phyloP scores from a whole-genome alignment of 768 basidiomycete genomes.

The Naganishia vishniacii region DNA sequence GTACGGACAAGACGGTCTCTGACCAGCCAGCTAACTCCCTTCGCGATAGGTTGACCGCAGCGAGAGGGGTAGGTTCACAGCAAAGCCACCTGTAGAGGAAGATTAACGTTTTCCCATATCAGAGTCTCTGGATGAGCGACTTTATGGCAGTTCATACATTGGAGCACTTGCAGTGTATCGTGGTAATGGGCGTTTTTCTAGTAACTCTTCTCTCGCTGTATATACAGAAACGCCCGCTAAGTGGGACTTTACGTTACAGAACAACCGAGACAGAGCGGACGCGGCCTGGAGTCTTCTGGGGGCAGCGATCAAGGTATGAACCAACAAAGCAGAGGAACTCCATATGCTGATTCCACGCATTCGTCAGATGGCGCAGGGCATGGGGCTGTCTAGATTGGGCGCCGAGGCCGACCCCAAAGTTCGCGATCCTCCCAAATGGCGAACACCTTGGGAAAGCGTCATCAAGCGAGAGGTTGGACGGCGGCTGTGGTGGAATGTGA shows the following conservation, averaged over 20 bases:
- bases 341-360: background rate
- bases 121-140: conserved; percentile 45
- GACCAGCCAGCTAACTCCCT: too few relatives aligned
- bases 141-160: conserved; percentile 44
- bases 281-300: conserved; percentile 49
- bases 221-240: background rate
- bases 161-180: conserved; percentile 44
- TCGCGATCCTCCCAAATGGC: conserved; percentile 43
- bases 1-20: too few relatives aligned
- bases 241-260: conserved; percentile 30
- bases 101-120: background rate
- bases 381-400: conserved; percentile 47
- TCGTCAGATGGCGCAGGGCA: conserved; percentile 47
- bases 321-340: background rate
- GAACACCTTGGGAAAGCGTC: conserved; percentile 47
- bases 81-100: background rate
- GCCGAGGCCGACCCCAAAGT: conserved; percentile 42
- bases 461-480: conserved; percentile 48
- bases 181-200: conserved; percentile 45
- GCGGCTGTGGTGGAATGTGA: conserved; percentile 47
- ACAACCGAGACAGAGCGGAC: conserved; percentile 48
- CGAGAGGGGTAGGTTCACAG: conserved; percentile 16
- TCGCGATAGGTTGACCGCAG: conserved; percentile 19
- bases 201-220: conserved; percentile 27
- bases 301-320: conserved; percentile 45